phyloP scores from a whole-genome alignment of 768 basidiomycete genomes.

The Hypholoma sublateritium region DNA sequence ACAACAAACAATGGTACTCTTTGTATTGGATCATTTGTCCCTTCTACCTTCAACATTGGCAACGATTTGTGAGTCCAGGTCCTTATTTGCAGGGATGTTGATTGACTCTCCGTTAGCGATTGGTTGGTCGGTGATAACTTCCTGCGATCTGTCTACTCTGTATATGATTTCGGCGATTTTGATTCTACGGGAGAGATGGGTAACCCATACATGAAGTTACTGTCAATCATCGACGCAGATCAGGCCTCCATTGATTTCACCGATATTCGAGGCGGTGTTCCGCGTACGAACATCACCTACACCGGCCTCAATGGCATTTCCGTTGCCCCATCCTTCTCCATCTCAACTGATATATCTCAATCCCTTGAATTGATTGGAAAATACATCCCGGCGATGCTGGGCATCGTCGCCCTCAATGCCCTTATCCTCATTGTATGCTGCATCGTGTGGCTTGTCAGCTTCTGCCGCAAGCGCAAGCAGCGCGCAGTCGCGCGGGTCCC shows the following conservation, averaged over 20 bases:
- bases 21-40: constrained; percentile 79
- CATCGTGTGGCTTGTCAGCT: constrained; percentile 50
- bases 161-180: constrained; percentile 87
- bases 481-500: constrained; percentile 25
- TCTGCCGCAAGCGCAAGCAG: constrained; percentile 48
- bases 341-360: constrained; percentile 57
- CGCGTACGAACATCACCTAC: constrained; percentile 70
- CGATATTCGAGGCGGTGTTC: constrained; percentile 58
- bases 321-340: constrained; percentile 44
- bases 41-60: constrained; percentile 56
- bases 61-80: constrained; percentile 59
- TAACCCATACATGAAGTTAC: constrained; percentile 74
- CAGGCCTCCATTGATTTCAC: constrained; percentile 74
- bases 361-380: constrained; percentile 63
- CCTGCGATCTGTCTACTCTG: constrained; percentile 76
- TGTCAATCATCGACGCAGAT: constrained; percentile 67
- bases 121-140: constrained; percentile 84
- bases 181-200: constrained; percentile 64
- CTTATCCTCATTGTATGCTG: constrained; percentile 60
- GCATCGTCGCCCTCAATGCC: constrained; percentile 75
- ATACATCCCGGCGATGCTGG: constrained; percentile 74
- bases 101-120: constrained; percentile 48
- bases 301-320: constrained; percentile 45
- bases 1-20: constrained; percentile 40
- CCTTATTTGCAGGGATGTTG: not conserved